Percentiles rank a stretch among this genome's conserved stretches.
phyloP scores from a whole-genome alignment of 352 stramenopile species.

The Phytopythium litorale region DNA sequence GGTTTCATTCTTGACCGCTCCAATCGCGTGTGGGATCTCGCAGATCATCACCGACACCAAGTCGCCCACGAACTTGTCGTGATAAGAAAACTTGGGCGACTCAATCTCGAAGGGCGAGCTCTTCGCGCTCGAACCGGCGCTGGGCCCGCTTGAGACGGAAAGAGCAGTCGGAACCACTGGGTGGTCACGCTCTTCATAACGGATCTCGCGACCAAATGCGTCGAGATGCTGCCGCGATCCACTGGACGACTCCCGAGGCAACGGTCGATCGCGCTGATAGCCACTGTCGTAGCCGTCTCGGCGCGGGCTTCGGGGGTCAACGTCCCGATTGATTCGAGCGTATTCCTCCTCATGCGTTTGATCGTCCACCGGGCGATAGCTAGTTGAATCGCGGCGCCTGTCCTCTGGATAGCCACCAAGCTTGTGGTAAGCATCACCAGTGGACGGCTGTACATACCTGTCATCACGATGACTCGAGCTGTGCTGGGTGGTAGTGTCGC shows the following conservation, averaged over 20 bases:
- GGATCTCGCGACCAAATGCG: neutral
- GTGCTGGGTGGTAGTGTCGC: neutral
- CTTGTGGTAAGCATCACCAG: neutral
- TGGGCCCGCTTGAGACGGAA: neutral
- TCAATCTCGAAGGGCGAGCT: constrained; percentile 19
- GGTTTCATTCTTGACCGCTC: constrained; percentile 55
- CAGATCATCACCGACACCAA: constrained; percentile 51
- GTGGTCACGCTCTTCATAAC: neutral
- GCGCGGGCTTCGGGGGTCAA: neutral
- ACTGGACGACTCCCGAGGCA: neutral
- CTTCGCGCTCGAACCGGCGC: neutral
- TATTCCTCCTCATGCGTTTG: neutral
- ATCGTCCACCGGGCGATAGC: neutral
- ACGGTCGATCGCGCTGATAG: neutral
- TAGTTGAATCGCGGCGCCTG: neutral
- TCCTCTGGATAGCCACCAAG: constrained; percentile 1
- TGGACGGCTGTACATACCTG: neutral
- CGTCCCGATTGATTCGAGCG: neutral
- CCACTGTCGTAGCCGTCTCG: neutral
- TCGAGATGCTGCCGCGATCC: neutral
- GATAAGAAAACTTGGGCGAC: constrained; percentile 38
- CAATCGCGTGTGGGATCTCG: constrained; percentile 43
- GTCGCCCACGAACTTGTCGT: constrained; percentile 42
- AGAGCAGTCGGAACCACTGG: neutral
- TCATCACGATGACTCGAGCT: neutral